phyloP scores from a whole-genome alignment of 768 basidiomycete genomes.

The Hygrophoropsis aurantiaca region DNA sequence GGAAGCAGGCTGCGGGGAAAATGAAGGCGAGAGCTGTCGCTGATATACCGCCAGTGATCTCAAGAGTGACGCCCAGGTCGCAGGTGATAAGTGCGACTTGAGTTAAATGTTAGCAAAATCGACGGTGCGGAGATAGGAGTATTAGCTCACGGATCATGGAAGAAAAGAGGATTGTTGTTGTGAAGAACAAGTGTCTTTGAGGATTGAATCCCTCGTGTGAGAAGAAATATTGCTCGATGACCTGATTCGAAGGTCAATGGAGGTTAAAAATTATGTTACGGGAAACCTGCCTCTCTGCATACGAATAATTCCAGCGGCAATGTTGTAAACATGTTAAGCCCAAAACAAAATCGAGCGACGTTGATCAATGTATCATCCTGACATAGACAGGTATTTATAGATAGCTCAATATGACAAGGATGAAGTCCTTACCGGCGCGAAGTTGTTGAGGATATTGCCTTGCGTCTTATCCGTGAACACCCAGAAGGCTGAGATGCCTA shows the following conservation, averaged over 20 bases:
- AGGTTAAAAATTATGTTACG: background rate
- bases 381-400: slow-evolving; percentile 3
- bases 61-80: slow-evolving; percentile 97
- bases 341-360: slow-evolving; percentile 91
- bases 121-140: background rate
- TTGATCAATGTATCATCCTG: slow-evolving; percentile 90
- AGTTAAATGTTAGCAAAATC: background rate
- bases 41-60: slow-evolving; percentile 96
- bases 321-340: slow-evolving; percentile 97
- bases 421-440: slow-evolving; percentile 55
- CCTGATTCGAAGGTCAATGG: slow-evolving; percentile 48
- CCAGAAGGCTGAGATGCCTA: slow-evolving; percentile 83
- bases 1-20: slow-evolving; percentile 85
- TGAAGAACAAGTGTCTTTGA: slow-evolving; percentile 88
- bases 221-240: slow-evolving; percentile 96
- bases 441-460: slow-evolving; percentile 98
- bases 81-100: slow-evolving; percentile 90
- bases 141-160: slow-evolving; percentile 73
- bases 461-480: slow-evolving; percentile 89
- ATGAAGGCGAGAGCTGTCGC: slow-evolving; percentile 92
- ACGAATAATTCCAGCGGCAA: slow-evolving; percentile 95
- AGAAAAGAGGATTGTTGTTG: slow-evolving; percentile 75
- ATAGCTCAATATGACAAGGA: background rate
- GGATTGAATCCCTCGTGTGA: slow-evolving; percentile 79
- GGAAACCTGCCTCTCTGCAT: slow-evolving; percentile 76